Conservation (phyloP, 352 stramenopile genomes). For the Peronosclerospora sorghi region DNA sequence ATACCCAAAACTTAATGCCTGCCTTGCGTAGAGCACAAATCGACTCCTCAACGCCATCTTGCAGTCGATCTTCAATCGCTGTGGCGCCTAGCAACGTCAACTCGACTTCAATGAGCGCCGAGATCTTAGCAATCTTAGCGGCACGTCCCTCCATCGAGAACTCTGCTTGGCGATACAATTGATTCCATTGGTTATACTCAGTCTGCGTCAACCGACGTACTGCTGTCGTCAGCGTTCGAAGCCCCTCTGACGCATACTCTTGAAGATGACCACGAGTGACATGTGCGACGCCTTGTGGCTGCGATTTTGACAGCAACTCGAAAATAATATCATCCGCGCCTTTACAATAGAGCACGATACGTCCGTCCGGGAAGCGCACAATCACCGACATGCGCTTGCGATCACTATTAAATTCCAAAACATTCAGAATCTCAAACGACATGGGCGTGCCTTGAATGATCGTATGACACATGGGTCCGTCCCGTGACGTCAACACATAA, state of each 20-base stretch:
- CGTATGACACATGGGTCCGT: constrained; percentile 57
- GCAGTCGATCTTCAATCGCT: constrained; percentile 89
- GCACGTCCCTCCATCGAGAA: constrained; percentile 62
- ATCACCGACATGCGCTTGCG: constrained; percentile 98
- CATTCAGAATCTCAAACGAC: constrained; percentile 90
- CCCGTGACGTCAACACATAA: constrained; percentile 53
- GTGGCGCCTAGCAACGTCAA: constrained; percentile 83
- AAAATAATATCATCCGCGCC: constrained; percentile 76
- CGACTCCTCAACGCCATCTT: constrained; percentile 88
- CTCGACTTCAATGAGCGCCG: constrained; percentile 79
- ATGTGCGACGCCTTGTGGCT: constrained; percentile 68
- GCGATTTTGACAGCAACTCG: constrained; percentile 44
- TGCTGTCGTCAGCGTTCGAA: constrained; percentile 66
- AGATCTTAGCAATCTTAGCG: constrained; percentile 63
- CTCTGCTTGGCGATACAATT: constrained; percentile 62
- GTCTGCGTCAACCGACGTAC: constrained; percentile 52
- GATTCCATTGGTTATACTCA: constrained; percentile 69
- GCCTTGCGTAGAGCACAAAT: constrained; percentile 88
- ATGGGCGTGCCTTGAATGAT: constrained; percentile 48
- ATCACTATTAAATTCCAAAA: constrained; percentile 97
- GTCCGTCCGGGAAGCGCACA: constrained; percentile 67
- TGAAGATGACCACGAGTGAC: constrained; percentile 76
- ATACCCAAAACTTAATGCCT: constrained; percentile 94
- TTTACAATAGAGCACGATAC: constrained; percentile 78
- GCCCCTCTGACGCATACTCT: constrained; percentile 66